Conservation (phyloP, 1,284 basidiomycete species). For the Heterobasidion annosum region DNA sequence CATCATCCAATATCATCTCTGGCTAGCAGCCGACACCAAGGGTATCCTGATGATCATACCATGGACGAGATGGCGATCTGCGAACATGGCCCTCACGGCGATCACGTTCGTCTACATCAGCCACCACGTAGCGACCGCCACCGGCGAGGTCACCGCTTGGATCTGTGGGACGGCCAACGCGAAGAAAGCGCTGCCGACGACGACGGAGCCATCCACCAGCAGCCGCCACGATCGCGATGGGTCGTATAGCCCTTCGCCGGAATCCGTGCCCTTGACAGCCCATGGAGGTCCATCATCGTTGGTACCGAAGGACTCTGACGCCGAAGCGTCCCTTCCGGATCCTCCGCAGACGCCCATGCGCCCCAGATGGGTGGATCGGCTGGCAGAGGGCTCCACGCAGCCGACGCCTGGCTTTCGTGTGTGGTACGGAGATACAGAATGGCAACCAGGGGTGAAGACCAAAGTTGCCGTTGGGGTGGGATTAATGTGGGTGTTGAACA, state of each 20-base stretch:
- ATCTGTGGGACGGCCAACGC: conserved; percentile 39
- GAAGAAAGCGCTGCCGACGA: conserved; percentile 23
- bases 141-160: conserved; percentile 63
- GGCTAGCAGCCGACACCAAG: conserved; percentile 83
- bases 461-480: conserved; percentile 25
- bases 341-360: conserved; percentile 27
- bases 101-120: conserved; percentile 74
- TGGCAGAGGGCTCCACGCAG: conserved; percentile 29
- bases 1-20: conserved; percentile 85
- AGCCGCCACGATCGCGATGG: conserved; percentile 7
- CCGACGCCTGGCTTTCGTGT: conserved; percentile 18
- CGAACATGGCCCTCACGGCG: conserved; percentile 73
- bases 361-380: conserved; percentile 48
- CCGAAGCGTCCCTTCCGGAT: conserved; percentile 10
- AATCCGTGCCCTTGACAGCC: not conserved
- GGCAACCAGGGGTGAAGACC: conserved; percentile 24
- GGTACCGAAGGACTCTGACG: conserved; percentile 14
- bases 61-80: conserved; percentile 57
- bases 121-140: conserved; percentile 69
- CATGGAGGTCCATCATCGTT: not conserved
- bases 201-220: conserved; percentile 4
- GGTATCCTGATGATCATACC: conserved; percentile 77
- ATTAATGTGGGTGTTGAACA: conserved; percentile 48
- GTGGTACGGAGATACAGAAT: conserved; percentile 22
- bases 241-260: not conserved